Conservation (phyloP, 2,329 filamentous ascomycete genomes). For the Pestalotiopsis fici region DNA sequence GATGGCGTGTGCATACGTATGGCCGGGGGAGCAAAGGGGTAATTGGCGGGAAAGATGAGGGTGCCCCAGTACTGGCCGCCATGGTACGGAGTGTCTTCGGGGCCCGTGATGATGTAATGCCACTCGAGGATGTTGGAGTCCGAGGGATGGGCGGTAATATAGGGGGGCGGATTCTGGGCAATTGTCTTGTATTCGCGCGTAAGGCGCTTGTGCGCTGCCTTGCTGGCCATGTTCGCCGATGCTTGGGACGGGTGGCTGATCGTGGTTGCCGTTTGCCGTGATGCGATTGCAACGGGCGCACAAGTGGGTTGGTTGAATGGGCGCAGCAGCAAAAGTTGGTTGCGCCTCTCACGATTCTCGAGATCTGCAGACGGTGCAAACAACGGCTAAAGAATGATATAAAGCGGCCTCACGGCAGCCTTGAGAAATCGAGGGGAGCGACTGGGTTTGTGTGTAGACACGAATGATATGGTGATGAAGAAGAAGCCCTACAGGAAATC, state of each 20-base stretch:
- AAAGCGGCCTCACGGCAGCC: not conserved
- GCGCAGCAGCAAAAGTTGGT: not conserved
- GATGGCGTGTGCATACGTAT: conserved; percentile 99
- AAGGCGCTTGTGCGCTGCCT: conserved; percentile 72
- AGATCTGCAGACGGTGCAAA: not conserved
- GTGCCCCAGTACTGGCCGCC: conserved; percentile 98
- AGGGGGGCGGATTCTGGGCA: conserved; percentile 78
- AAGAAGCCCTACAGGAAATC: not conserved
- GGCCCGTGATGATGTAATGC: conserved; percentile 95
- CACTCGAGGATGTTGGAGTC: conserved; percentile 94
- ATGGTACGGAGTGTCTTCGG: conserved; percentile 90
- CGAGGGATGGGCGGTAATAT: conserved; percentile 85
- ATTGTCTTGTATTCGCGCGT: conserved; percentile 65
- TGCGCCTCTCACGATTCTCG: not conserved
- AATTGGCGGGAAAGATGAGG: conserved; percentile 91
- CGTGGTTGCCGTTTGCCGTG: not conserved
- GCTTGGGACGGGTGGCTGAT: not conserved
- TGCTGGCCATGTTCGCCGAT: conserved; percentile 61
- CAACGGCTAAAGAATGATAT: not conserved
- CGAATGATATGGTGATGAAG: not conserved
- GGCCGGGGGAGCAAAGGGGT: conserved; percentile 93
- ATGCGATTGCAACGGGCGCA: not conserved
- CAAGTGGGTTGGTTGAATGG: not conserved
- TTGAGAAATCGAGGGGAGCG: not conserved
- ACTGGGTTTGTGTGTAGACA: not conserved